These are phyloP conservation scores for Nakazawaea pomicola DNA, from an alignment of 805 yeast genomes.

Conservation along the genomic window DNA sequence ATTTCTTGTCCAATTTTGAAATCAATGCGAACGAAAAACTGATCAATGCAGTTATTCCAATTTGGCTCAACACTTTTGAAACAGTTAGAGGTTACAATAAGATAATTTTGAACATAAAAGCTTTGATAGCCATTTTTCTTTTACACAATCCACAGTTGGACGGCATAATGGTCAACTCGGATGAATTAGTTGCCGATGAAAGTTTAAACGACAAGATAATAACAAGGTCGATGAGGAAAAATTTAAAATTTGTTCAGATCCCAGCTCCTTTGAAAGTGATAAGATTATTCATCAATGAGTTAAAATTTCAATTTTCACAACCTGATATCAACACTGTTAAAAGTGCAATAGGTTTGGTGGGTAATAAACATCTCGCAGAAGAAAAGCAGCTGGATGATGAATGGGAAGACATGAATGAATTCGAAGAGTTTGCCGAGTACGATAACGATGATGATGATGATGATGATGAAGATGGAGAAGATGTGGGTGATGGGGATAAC, in stretches of 20 bases:
- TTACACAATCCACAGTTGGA: constrained; percentile 51
- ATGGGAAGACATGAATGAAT: constrained; percentile 78
- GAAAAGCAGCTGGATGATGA: constrained; percentile 46
- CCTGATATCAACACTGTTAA: constrained; percentile 31
- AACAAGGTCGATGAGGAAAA: constrained; percentile 80
- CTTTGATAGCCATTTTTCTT: constrained; percentile 62
- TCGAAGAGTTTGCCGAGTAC: constrained; percentile 56
- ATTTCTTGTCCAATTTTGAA: constrained; percentile 45
- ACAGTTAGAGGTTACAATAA: constrained; percentile 73
- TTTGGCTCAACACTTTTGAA: constrained; percentile 83
- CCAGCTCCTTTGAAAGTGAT: constrained; percentile 70
- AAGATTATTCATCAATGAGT: constrained; percentile 64
- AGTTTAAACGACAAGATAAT: constrained; percentile 49
- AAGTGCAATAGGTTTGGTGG: constrained; percentile 12
- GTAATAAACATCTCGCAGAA: constrained; percentile 25
- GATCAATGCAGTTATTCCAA: constrained; percentile 35
- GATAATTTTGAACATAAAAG: constrained; percentile 62
- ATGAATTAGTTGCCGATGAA: constrained; percentile 42
- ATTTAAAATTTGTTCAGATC: constrained; percentile 55
- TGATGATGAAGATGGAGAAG: constrained; percentile 26
- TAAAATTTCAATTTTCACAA: constrained; percentile 56
- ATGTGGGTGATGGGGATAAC: constrained; percentile 12
- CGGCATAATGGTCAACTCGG: constrained; percentile 66
- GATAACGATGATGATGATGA: constrained; percentile 42
- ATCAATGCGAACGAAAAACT: constrained; percentile 21